phyloP scores from a whole-genome alignment of 768 basidiomycete genomes.

The Termitomyces sp. region DNA sequence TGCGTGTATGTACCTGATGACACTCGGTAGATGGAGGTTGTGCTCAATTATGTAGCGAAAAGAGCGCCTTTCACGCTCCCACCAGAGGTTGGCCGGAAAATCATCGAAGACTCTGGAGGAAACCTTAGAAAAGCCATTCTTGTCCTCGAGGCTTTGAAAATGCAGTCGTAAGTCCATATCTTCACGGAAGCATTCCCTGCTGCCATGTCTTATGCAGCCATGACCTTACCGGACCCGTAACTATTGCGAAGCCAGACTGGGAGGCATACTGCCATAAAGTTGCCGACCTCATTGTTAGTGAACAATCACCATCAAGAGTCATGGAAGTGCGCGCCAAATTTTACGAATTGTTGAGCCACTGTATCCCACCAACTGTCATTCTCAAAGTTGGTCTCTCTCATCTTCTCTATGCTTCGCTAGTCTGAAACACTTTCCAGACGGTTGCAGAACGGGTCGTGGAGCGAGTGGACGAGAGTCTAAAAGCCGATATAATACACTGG shows the following conservation, averaged over 20 bases:
- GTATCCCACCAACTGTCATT: conserved; percentile 90
- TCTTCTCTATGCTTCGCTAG: not conserved
- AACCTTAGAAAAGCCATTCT: conserved; percentile 94
- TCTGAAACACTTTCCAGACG: conserved; percentile 47
- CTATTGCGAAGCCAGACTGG: conserved; percentile 98
- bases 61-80: conserved; percentile 82
- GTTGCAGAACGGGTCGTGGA: conserved; percentile 85
- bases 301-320: conserved; percentile 84
- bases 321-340: conserved; percentile 92
- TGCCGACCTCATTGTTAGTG: conserved; percentile 82
- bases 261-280: conserved; percentile 94
- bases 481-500: conserved; percentile 96
- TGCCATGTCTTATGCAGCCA: conserved; percentile 41
- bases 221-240: conserved; percentile 73
- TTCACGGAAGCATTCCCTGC: not conserved
- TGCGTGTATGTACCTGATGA: not conserved
- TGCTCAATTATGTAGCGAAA: conserved; percentile 75
- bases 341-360: conserved; percentile 94
- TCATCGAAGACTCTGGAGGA: conserved; percentile 77
- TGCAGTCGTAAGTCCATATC: conserved; percentile 74
- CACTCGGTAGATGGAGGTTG: conserved; percentile 63
- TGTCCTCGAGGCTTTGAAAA: conserved; percentile 91
- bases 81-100: conserved; percentile 64
- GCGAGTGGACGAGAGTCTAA: conserved; percentile 83
- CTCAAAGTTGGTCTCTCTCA: conserved; percentile 61